Base-by-base conservation (phyloP, 345 rosid genomes). In the Acer campestre region DNA sequence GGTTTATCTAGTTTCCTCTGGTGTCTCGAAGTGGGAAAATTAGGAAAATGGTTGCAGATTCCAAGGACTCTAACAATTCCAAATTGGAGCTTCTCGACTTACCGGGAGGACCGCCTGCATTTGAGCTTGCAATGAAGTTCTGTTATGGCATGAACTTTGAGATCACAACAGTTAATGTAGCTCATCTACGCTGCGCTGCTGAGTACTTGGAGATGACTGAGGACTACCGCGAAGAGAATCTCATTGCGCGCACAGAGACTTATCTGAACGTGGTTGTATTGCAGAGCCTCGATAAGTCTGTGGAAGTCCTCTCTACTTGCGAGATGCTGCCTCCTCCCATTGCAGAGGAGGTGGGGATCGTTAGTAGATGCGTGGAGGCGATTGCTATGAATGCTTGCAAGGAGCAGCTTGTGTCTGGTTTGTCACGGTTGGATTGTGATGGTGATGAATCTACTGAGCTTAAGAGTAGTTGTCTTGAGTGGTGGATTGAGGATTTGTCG, bases 131-230 rank as follows among this genome's bases (percentile, higher is more conserved):
- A 12, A 93, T 93, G 94, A 91, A 91, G 61, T 93, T 93, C 84
- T 95, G 98, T 67, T 95, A 95, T 25, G 95, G 98, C 65, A 89
- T 95, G 85, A 90, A 89, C 86, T 91, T 95, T 46, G 98, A 93
- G 89, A 95, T 93, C 90, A 91, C 91, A 23, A 64, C 86, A 0
- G 68, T 85, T 10, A 93, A 93, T 70, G 89, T 93, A 3, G 94
- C 94, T 17, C 83, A 74, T 38, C 88, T 95, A 71, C 89, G 89
- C 67, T 93, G 93, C 56, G 91, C 87, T 38, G 94, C 98, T 4
- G 92, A 85, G 53, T 91, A 88, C 80, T 85, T 95, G 31, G 98
- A 95, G 81, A 93, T 95, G 98, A 85, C 92, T 1, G 98, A 95
- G 70, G 97, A 88, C 44, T 93, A 87, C 71, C 67, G 85, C 25